Conservation (phyloP, 2,329 filamentous ascomycete species). For the Penicillium sp. region DNA sequence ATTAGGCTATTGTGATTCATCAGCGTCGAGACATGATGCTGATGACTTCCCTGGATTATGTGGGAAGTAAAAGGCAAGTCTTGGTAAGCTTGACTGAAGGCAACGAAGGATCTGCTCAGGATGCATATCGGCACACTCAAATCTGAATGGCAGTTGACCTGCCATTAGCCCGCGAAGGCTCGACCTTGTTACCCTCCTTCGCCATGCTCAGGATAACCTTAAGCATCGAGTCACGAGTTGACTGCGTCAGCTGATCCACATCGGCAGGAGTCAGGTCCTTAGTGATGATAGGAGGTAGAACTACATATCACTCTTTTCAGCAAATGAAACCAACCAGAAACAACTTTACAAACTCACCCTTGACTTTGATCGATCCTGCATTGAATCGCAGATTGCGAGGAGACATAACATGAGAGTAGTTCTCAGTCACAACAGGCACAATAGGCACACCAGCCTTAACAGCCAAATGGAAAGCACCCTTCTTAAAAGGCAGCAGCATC, state of each 20-base stretch:
- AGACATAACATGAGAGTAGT: slow-evolving; percentile 76
- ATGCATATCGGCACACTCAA: slow-evolving; percentile 33
- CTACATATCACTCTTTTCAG: slow-evolving; percentile 50
- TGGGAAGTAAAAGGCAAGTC: neutral
- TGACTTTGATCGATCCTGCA: slow-evolving; percentile 73
- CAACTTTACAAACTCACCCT: slow-evolving; percentile 59
- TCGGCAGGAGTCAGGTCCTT: slow-evolving; percentile 74
- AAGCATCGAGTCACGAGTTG: slow-evolving; percentile 77
- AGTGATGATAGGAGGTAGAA: slow-evolving; percentile 81
- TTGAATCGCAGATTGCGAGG: slow-evolving; percentile 70
- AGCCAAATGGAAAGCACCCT: slow-evolving; percentile 95
- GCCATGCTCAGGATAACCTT: slow-evolving; percentile 58
- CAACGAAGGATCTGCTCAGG: too few species aligned
- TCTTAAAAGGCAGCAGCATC: slow-evolving; percentile 92
- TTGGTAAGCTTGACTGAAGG: too few species aligned
- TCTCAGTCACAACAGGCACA: slow-evolving; percentile 81
- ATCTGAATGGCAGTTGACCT: slow-evolving; percentile 45
- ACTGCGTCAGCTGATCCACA: slow-evolving; percentile 73
- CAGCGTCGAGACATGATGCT: slow-evolving; percentile 3
- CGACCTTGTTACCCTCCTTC: slow-evolving; percentile 31
- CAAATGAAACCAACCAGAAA: neutral
- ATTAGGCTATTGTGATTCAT: slow-evolving; percentile 16
- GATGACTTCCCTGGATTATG: neutral
- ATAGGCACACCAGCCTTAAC: slow-evolving; percentile 93
- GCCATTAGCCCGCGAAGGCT: slow-evolving; percentile 31